Percentiles rank a stretch among this genome's conserved stretches.
Conservation (phyloP, 2,329 filamentous ascomycete genomes). For the Ciborinia camelliae region DNA sequence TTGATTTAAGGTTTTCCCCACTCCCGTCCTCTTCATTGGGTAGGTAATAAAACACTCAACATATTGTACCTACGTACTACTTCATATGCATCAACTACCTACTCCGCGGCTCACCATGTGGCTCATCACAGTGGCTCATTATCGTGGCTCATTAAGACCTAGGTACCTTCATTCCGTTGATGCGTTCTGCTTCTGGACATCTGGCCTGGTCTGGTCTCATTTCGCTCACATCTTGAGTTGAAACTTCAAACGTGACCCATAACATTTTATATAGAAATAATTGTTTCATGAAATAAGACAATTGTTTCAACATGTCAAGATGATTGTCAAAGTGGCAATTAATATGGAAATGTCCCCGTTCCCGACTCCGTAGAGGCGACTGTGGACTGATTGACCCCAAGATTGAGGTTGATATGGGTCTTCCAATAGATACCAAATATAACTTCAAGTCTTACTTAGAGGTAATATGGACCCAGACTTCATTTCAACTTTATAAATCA, state of each 20-base stretch:
- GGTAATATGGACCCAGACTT: not conserved
- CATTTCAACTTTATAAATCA: not conserved
- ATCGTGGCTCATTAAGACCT: no score
- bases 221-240: not conserved
- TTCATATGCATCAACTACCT: no score
- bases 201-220: not conserved
- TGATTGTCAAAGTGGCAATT: not conserved
- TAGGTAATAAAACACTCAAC: no score
- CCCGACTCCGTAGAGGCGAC: no score
- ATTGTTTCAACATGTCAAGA: not conserved
- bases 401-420: not conserved
- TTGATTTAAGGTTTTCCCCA: slow-evolving; percentile 6
- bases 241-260: no score
- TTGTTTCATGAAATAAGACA: not conserved
- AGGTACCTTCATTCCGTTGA: no score
- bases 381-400: not conserved
- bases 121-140: no score
- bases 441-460: not conserved
- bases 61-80: no score
- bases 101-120: no score
- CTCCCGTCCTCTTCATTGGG: not conserved
- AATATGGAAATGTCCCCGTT: not conserved
- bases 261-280: not conserved
- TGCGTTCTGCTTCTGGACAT: no score
- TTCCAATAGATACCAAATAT: not conserved